phyloP scores from a whole-genome alignment of 2,329 filamentous ascomycete genomes.

The Clonostachys sp. region DNA sequence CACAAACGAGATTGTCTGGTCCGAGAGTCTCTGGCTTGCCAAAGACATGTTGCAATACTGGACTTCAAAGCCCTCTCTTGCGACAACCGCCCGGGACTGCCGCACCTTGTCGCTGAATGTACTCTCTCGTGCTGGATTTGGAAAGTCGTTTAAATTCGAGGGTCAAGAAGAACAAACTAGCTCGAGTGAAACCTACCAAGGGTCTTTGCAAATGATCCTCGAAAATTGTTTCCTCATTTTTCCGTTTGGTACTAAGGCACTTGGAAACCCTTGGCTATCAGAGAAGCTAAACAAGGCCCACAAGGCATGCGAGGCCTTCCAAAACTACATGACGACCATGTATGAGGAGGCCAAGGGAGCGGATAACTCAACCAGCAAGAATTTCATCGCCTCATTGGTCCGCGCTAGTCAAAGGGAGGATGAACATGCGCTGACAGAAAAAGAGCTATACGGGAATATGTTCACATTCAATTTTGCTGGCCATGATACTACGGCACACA shows the following conservation, averaged over 20 bases:
- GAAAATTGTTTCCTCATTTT: slow-evolving; percentile 19
- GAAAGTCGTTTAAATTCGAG: slow-evolving; percentile 9
- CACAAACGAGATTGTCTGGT: background rate
- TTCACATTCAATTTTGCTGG: slow-evolving; percentile 45
- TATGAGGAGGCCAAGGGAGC: slow-evolving; percentile 16
- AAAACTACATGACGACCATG: slow-evolving; percentile 16
- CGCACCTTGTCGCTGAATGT: slow-evolving; percentile 11
- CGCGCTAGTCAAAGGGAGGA: background rate
- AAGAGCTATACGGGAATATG: slow-evolving; percentile 43
- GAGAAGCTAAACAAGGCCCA: slow-evolving; percentile 3
- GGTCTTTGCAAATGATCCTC: slow-evolving; percentile 7
- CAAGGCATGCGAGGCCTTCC: slow-evolving; percentile 15
- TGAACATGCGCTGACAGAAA: slow-evolving; percentile 11
- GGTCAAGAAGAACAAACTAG: slow-evolving; percentile 7
- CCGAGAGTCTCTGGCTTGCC: background rate
- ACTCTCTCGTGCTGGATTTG: slow-evolving; percentile 1
- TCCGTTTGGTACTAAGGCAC: background rate
- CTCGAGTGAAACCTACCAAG: background rate
- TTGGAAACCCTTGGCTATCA: background rate
- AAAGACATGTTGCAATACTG: background rate
- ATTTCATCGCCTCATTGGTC: slow-evolving; percentile 1
- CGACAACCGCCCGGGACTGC: slow-evolving; percentile 9
- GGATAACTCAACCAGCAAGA: background rate
- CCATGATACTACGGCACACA: slow-evolving; percentile 44
- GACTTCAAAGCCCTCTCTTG: background rate